Percentiles rank a stretch among this genome's conserved stretches.
Evolutionary conservation across 2,329 filamentous ascomycete genomes (phyloP).

Genomic region (Alternaria sp.): DNA sequence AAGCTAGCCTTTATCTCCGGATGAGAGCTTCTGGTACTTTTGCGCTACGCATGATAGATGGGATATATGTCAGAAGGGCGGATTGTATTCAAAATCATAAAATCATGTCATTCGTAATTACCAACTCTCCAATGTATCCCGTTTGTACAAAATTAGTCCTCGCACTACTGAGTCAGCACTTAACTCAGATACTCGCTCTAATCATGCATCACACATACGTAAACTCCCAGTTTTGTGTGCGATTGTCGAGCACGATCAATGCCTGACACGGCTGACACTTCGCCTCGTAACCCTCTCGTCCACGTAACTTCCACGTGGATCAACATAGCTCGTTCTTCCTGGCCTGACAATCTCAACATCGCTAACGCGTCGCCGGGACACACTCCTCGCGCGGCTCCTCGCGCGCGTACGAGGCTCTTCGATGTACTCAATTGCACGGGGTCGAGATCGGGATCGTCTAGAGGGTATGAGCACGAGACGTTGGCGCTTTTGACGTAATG

Average conservation of each 20-base stretch:
- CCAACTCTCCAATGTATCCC: background rate
- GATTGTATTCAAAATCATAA: background rate
- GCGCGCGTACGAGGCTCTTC: constrained; percentile 38
- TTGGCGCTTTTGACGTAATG: background rate
- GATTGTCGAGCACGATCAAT: background rate
- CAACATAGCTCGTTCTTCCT: constrained; percentile 37
- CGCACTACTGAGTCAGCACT: background rate
- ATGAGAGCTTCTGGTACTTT: background rate
- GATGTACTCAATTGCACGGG: constrained; percentile 38
- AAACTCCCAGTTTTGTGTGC: too few species aligned
- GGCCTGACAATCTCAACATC: constrained; percentile 35
- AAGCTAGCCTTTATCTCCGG: background rate
- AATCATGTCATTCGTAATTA: background rate
- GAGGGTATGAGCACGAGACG: background rate
- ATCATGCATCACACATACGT: background rate
- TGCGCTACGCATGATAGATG: background rate
- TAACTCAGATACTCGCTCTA: background rate
- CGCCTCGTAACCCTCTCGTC: constrained; percentile 39
- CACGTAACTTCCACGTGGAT: constrained; percentile 34
- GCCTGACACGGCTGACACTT: constrained; percentile 42
- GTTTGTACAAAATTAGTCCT: background rate
- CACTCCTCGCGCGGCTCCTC: constrained; percentile 37
- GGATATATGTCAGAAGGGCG: background rate
- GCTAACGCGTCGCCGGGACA: constrained; percentile 36
- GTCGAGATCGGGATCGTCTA: constrained; percentile 29